phyloP scores from a whole-genome alignment of 106 monocot genomes.

The Gastrodia elata region DNA sequence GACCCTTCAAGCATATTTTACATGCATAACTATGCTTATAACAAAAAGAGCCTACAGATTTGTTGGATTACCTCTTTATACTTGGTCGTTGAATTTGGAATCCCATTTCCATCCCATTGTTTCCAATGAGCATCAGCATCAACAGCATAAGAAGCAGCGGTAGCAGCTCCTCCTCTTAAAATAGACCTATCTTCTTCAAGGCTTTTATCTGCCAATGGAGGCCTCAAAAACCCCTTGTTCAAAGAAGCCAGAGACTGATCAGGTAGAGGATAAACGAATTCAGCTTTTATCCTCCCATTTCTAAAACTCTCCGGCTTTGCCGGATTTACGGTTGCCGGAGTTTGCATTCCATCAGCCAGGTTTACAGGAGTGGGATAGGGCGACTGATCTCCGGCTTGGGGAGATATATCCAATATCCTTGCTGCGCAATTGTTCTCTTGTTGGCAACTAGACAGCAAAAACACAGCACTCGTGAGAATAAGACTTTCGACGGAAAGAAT shows the following conservation, averaged over 20 bases:
- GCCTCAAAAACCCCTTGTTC: conserved; percentile 39
- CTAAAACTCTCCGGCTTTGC: conserved; percentile 17
- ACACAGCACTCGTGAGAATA: neutral
- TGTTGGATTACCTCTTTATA: conserved; percentile 71
- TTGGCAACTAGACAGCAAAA: conserved; percentile 8
- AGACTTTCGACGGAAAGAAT: neutral
- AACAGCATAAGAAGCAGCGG: too few relatives aligned
- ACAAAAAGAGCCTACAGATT: too few relatives aligned
- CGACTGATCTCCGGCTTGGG: conserved; percentile 13
- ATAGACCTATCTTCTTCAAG: conserved; percentile 60
- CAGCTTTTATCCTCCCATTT: conserved; percentile 18
- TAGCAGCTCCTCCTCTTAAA: conserved; percentile 67
- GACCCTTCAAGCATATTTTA: too few relatives aligned
- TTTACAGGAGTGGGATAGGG: conserved; percentile 49
- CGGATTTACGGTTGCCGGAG: conserved; percentile 43
- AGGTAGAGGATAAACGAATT: conserved; percentile 28
- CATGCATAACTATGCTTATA: too few relatives aligned
- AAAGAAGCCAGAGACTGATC: conserved; percentile 18
- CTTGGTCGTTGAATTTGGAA: conserved; percentile 92
- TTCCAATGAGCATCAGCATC: conserved; percentile 75
- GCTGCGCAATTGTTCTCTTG: neutral
- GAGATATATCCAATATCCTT: conserved; percentile 13
- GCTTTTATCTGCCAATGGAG: conserved; percentile 26
- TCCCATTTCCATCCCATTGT: conserved; percentile 86
- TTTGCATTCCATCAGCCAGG: conserved; percentile 43